Conservation (phyloP, 139 green algal genomes). For the Closterium sp. region DNA sequence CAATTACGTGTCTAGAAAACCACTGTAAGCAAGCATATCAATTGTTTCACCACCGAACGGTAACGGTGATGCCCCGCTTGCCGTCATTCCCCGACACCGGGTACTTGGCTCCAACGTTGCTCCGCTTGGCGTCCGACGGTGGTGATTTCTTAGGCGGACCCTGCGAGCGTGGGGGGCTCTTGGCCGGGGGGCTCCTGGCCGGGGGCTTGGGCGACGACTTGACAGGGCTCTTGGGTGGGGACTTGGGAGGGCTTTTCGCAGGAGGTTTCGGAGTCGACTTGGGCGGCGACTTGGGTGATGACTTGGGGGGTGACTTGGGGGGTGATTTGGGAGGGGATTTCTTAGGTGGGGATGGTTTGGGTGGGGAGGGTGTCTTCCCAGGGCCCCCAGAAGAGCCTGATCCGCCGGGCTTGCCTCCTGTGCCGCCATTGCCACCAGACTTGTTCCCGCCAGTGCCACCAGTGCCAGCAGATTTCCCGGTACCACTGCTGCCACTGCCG, state of each 20-base stretch:
- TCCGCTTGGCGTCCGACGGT: neutral
- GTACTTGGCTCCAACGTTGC: neutral
- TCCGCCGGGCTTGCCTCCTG: neutral
- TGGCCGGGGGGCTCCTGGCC: neutral
- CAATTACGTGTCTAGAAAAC: too few species aligned
- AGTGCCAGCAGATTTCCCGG: neutral
- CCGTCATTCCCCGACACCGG: neutral
- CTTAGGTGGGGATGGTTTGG: neutral
- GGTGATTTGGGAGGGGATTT: neutral
- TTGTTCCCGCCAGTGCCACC: neutral
- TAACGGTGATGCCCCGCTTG: neutral
- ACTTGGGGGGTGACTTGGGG: neutral
- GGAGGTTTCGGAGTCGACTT: neutral
- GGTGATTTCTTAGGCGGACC: too few species aligned
- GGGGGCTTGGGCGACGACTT: neutral
- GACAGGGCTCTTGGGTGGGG: neutral
- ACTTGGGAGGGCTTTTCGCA: neutral
- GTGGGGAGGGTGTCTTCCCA: neutral
- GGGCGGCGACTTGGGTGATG: neutral
- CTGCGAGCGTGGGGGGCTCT: neutral
- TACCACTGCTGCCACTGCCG: neutral
- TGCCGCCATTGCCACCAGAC: neutral
- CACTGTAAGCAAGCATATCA: too few species aligned
- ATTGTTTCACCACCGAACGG: neutral
- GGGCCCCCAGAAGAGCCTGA: neutral